Base-by-base conservation (phyloP, 768 basidiomycete species). In the Leucocoprinus leucothites region DNA sequence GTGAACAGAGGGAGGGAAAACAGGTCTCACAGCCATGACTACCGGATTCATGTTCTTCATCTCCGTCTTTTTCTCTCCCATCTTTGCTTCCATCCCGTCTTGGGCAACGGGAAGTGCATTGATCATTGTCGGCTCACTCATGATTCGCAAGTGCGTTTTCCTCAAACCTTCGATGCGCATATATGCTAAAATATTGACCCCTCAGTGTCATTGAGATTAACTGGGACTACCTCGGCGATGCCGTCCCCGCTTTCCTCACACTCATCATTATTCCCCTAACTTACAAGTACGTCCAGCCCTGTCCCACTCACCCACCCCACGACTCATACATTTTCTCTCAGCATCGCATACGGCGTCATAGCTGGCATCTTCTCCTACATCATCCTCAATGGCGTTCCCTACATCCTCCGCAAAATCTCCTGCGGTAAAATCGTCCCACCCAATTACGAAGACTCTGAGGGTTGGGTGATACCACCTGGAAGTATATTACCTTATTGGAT, bases 71-170 rank as follows among this genome's bases (percentile, higher is more conserved):
- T 94, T 94, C 64, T 82, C 91, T 16, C 91, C 91, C 5, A 86
- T 94, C 62, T 92, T 94, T 60, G 89, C 90, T 9, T 90, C 87
- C 9, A 91, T 94, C 49, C 91, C 91, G 0, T 62, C 85, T 0
- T 94, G 90, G 89, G 91, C 91, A 3, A 94, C 91, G 1, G 91
- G 91, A 13, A 87, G 91, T 53, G 90, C 91, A 0, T 74, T 94
- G 34, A 82, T 90, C 41, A 86, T 94, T 52, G 91, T 91, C 9
- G 91, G 91, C n/a, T 87, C 86, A 14, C 75, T 92, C 62, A 94
- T 94, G 91, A 89, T 91, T 68, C 81, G 87, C 65, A 92, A 91
- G 83, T 84, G 58, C 19, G 79, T 72, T 19, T 11, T 52, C 16
- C 58, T 34, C n/a, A 34, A 34, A 1, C 16, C 13, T 51, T 25